Base-by-base conservation (phyloP, 2,329 filamentous ascomycete genomes). In the Plectosphaerella sp. region DNA sequence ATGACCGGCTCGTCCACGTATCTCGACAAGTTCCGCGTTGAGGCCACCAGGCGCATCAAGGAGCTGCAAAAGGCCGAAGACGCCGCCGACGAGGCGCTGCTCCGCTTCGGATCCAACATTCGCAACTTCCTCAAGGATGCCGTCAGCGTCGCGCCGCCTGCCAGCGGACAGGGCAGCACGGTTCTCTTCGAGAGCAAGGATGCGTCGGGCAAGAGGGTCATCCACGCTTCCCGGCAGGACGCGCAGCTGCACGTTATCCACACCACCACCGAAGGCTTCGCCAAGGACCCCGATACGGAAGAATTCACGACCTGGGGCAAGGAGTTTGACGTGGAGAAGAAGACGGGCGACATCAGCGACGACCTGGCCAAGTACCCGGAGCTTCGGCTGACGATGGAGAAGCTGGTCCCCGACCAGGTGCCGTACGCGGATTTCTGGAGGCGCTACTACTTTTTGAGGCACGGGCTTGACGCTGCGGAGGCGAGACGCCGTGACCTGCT, bases 241-340 rank as follows among this genome's bases (percentile, higher is more conserved):
- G 94, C 94, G 1, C 94, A 97, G 70, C 76, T 99, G 56, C 93
- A 99, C 66, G 91, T 96, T 35, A 92, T 99, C 54, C 94, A 99
- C 69, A 92, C 90, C 5, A 88, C 85, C 18, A 70, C 86, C 39
- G 88, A 94, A 56, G 89, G 86, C 61, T 96, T 97, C 70, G 82
- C 83, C 51, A 88, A 88, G 64, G 91, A 97, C 63, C 91, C 92
- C 0, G 78, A 81, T 8, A 86, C 86, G 47, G 78, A 82, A 14
- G 86, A 95, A 67, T 97, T 87, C 74, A 78, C 83, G 10, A 68
- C 75, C 5, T 97, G 92, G 85, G 79, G 80, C 51, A 76, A 82
- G 57, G 77, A 75, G 0, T 97, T 97, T 64, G 83, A 93, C 60
- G 83, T 89, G 14, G 91, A 93, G 50, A 80, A 80, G 64, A 93